Percentiles rank a stretch among this genome's conserved stretches.
Evolutionary conservation across 495 filamentous ascomycete genomes (phyloP).

Genomic region (Podospora comata): DNA sequence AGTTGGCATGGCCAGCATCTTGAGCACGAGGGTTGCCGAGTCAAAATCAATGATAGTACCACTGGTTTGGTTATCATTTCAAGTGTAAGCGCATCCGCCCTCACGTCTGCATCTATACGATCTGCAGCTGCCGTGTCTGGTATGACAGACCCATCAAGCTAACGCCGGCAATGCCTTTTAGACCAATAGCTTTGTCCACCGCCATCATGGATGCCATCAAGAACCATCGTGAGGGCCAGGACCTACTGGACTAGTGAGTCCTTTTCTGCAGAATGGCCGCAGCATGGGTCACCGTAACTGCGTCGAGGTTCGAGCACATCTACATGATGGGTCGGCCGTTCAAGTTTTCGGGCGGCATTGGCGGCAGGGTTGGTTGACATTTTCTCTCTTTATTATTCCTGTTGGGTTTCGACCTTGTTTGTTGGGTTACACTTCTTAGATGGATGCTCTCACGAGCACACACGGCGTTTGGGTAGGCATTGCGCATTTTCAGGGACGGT

Average conservation of each 20-base stretch:
- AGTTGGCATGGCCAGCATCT: slow-evolving; percentile 21
- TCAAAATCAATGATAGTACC: slow-evolving; percentile 28
- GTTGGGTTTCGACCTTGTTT: background rate
- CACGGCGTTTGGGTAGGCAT: slow-evolving; percentile 6
- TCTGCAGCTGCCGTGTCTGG: background rate
- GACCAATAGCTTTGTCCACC: slow-evolving; percentile 23
- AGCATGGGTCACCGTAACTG: background rate
- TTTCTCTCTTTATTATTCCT: background rate
- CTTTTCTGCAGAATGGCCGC: background rate
- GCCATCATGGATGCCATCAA: slow-evolving; percentile 31
- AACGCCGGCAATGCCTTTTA: slow-evolving; percentile 12
- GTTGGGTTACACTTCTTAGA: background rate
- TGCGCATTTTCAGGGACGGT: background rate
- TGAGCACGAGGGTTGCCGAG: slow-evolving; percentile 21
- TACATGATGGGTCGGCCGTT: background rate
- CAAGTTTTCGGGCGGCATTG: background rate
- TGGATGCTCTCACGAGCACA: slow-evolving; percentile 6
- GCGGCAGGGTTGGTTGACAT: background rate
- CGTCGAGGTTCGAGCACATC: background rate
- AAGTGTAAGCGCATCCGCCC: slow-evolving; percentile 23
- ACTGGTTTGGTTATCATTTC: slow-evolving; percentile 23
- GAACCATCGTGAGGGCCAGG: slow-evolving; percentile 30
- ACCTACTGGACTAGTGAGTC: slow-evolving; percentile 28
- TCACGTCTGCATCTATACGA: background rate
- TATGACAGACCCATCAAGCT: slow-evolving; percentile 4